Evolutionary conservation across 1,139 yeast species (phyloP).

Genomic region (Debaryomyces nepalensis): DNA sequence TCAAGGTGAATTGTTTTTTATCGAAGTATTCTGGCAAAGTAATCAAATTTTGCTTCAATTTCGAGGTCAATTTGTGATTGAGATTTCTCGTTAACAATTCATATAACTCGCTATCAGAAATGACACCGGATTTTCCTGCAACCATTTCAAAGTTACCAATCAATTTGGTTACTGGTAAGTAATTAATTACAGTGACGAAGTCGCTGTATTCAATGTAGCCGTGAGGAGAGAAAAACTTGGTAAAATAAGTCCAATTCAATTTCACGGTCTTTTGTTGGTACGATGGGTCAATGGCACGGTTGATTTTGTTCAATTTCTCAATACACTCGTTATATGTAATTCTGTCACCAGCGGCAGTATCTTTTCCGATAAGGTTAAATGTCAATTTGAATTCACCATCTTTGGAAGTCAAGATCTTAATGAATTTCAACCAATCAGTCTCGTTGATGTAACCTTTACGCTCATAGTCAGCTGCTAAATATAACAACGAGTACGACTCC

Average conservation of each 20-base stretch:
- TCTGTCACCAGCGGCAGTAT: conserved; percentile 27
- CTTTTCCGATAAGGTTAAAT: conserved; percentile 53
- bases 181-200: conserved; percentile 47
- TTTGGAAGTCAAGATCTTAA: conserved; percentile 54
- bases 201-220: conserved; percentile 46
- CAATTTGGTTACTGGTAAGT: conserved; percentile 51
- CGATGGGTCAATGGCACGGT: conserved; percentile 46
- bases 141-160: conserved; percentile 50
- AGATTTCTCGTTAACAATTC: conserved; percentile 43
- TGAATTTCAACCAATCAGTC: conserved; percentile 63
- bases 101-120: conserved; percentile 38
- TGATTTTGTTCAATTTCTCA: conserved; percentile 40
- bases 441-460: conserved; percentile 65
- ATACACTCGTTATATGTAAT: conserved; percentile 47
- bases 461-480: conserved; percentile 65
- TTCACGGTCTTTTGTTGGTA: conserved; percentile 49
- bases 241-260: conserved; percentile 51
- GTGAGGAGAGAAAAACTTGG: conserved; percentile 45
- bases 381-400: conserved; percentile 64
- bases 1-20: conserved; percentile 40
- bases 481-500: conserved; percentile 53
- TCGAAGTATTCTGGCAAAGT: conserved; percentile 45
- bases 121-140: conserved; percentile 40
- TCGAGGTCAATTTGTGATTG: conserved; percentile 46
- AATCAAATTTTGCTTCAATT: conserved; percentile 41